Percentiles rank a stretch among this genome's conserved stretches.
Evolutionary conservation across 1,139 yeast species (phyloP).

Genomic region (Diutina mesorugosa): DNA sequence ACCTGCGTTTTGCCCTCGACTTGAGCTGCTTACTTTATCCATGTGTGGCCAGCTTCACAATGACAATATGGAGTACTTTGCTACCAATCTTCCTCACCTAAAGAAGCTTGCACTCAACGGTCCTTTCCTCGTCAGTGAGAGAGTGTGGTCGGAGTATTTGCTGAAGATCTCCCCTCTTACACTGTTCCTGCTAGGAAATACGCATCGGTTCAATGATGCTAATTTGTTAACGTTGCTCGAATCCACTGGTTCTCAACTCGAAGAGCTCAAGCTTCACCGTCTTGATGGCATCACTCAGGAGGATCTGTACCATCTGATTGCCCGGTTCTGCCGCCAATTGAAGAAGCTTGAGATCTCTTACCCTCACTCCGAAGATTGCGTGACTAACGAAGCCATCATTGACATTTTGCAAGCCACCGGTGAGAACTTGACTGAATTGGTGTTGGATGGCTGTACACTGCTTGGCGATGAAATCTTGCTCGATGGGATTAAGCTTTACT

Average conservation of each 20-base stretch:
- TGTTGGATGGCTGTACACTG: conserved; percentile 59
- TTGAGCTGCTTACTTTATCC: conserved; percentile 52
- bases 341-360: conserved; percentile 54
- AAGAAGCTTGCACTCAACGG: conserved; percentile 59
- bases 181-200: conserved; percentile 55
- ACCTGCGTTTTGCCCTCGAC: conserved; percentile 67
- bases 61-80: conserved; percentile 53
- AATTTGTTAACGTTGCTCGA: conserved; percentile 52
- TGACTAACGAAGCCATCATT: conserved; percentile 61
- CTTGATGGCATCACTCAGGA: conserved; percentile 57
- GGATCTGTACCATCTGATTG: conserved; percentile 47
- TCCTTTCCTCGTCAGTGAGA: conserved; percentile 69
- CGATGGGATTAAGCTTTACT: conserved; percentile 48
- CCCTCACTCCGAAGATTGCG: conserved; percentile 50
- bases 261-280: conserved; percentile 38
- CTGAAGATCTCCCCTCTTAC: conserved; percentile 22
- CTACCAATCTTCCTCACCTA: conserved; percentile 43
- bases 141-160: conserved; percentile 67
- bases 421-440: conserved; percentile 40
- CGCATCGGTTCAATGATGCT: conserved; percentile 69
- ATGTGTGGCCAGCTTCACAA: conserved; percentile 93
- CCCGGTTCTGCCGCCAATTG: conserved; percentile 44
- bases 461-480: conserved; percentile 53
- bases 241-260: conserved; percentile 44
- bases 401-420: conserved; percentile 47